Evolutionary conservation across 192 early-diverging fungal genomes (phyloP), one percentile per base, ranked within the genome.

Genomic region (Umbelopsis sp.): DNA sequence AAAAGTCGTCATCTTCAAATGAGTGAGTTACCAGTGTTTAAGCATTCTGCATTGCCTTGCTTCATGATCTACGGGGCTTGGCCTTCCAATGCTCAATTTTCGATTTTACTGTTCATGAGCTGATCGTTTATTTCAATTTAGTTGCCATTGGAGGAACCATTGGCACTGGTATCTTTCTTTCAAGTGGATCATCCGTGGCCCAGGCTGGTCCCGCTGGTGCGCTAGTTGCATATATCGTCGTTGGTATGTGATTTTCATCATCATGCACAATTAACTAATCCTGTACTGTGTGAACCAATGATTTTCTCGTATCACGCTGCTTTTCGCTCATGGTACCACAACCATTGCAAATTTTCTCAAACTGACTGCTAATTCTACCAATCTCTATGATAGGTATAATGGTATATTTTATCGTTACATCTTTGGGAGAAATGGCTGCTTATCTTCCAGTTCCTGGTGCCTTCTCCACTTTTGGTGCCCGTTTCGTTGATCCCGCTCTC

Each of bases 351-450:
- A 23, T 53, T 23, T 23, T 64, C n/a, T 85, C n/a, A 21, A 45
- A n/a, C 25, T 30, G 30, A 65, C 8, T 46, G 64, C 64, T 30
- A 21, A 7, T 16, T 41, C 7, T 22, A 0, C 50, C 49, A 37
- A 51, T 37, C 23, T 23, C 20, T 3, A 9, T 69, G 10, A 86
- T 79, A 66, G 89, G 88, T 44, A 78, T 80, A 2, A 88, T 89
- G 85, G 88, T 89, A 21, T 91, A 83, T 41, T 91, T 87, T 18
- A 81, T 91, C 20, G 85, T 89, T 73, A 92, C 89, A 12, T 89
- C 87, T 61, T 83, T 96, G 69, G 93, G 91, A 67, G 94, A 96
- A 72, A 90, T 96, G 89, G 83, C 93, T 1, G 88, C 94, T 0
- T 87, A 88, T 47, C 86, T 96, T 44, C 91, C 94, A 3, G 82